These are phyloP conservation scores for Orychophragmus violaceus DNA, from an alignment of 345 rosid genomes.

Conservation along the genomic window DNA sequence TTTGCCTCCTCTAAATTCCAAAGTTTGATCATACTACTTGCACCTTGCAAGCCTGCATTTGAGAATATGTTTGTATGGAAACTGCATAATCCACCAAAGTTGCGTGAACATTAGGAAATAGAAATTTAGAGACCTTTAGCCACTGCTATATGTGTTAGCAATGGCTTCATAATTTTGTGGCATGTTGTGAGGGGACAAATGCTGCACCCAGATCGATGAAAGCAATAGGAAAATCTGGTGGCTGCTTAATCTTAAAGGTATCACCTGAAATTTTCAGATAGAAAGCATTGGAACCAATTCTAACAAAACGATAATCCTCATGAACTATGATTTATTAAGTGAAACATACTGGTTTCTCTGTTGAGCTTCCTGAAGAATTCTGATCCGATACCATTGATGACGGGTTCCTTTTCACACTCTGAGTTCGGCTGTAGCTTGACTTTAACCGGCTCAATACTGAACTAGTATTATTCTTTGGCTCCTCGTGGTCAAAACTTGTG, in stretches of 20 bases:
- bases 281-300: constrained; percentile 2
- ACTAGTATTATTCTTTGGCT: constrained; percentile 26
- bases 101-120: too few relatives aligned
- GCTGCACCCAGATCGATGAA: constrained; percentile 69
- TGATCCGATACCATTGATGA: too few relatives aligned
- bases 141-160: constrained; percentile 67
- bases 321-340: too few relatives aligned
- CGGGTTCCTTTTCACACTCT: constrained; percentile 27
- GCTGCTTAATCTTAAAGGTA: too few relatives aligned
- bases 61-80: too few relatives aligned
- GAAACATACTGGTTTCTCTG: constrained; percentile 32
- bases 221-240: constrained; percentile 58
- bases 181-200: constrained; percentile 51
- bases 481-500: constrained; percentile 15
- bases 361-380: constrained; percentile 17
- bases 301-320: not conserved
- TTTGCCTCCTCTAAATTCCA: too few relatives aligned
- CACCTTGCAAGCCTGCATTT: too few relatives aligned
- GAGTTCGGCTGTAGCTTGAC: constrained; percentile 43
- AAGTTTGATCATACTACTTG: too few relatives aligned
- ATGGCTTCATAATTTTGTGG: constrained; percentile 72
- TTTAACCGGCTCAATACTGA: constrained; percentile 46
- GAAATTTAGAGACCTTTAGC: too few relatives aligned
- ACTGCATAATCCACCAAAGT: too few relatives aligned
- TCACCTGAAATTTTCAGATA: constrained; percentile 27